A percentile compares a stretch with the other conserved stretches of the same genome.
Conservation (phyloP, 345 rosid genomes). For the Citrus medica region DNA sequence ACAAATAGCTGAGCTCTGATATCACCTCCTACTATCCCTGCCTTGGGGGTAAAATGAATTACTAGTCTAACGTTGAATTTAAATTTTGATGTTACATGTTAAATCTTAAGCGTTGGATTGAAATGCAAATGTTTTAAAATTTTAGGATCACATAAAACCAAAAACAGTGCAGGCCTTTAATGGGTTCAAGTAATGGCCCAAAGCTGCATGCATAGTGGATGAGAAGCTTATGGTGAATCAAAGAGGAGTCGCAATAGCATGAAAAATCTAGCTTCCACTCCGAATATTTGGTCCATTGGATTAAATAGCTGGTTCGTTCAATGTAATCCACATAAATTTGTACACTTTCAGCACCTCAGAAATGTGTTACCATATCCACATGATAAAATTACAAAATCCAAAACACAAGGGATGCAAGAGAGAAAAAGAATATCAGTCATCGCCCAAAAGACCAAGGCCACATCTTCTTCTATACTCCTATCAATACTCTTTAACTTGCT, state of each 20-base stretch:
- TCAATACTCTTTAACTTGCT: neutral
- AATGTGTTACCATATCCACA: conserved; percentile 21
- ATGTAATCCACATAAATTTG: conserved; percentile 36
- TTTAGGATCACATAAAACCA: neutral
- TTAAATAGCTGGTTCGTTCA: neutral
- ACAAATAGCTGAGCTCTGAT: neutral
- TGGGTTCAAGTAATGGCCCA: neutral
- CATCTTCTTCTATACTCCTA: neutral
- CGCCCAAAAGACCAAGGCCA: conserved; percentile 2
- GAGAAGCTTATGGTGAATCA: conserved; percentile 11
- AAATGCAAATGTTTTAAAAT: neutral
- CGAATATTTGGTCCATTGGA: neutral
- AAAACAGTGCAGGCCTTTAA: neutral
- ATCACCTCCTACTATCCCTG: neutral
- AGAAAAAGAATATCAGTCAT: neutral
- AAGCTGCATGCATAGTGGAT: conserved; percentile 8
- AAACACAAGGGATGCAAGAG: neutral
- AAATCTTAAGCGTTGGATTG: neutral
- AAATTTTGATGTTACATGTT: too few relatives aligned
- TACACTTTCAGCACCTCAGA: conserved; percentile 32
- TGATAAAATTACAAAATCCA: neutral
- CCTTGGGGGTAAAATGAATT: neutral
- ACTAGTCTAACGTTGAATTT: too few relatives aligned
- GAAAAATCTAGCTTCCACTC: neutral
- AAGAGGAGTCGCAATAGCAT: neutral